Evolutionary conservation across 2,329 filamentous ascomycete species (phyloP), one percentile per base, ranked within the genome.

Genomic region (Myriosclerotinia duriaeana): DNA sequence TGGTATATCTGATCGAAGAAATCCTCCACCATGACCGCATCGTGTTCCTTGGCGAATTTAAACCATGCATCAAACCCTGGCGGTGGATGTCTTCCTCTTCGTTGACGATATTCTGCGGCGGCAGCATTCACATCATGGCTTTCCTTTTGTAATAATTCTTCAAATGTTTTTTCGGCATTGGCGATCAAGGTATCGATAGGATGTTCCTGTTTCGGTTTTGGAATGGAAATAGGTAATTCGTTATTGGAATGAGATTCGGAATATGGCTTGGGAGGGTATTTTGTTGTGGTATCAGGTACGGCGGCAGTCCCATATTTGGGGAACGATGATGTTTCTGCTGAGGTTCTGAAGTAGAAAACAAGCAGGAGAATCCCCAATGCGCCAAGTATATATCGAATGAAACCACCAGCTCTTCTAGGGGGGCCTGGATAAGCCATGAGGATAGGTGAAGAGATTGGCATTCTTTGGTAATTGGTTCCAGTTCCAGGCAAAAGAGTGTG

Each of bases 41-140:
- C 76, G 54, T 80, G 78, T 17, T 82, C 78, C 30, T 77, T 70
- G 5, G 87, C 86, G 55, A 84, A 85, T 22, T 78, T 74, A 71
- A 84, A 81, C 86, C 86, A 89, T 52, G 78, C 75, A 69, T 87
- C 83, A 72, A 89, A 89, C 38, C 84, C 85, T 0, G 86, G 87
- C 2, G 87, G 87, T 6, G 86, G 87, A 70, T 88, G 86, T 40
- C 86, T 79, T 20, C 85, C 85, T 67, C 86, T 79, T 65, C 82
- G 79, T 53, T 78, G 74, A 64, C 86, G 81, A 74, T 89, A 89
- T 36, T 79, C 80, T 20, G 77, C 76, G 0, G 83, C 83, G 1
- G 83, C 81, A 38, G 78, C 73, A 6, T 76, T 74, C 38, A 85
- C 76, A 17, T 79, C 80, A 42, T 76, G 76, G 7, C 79, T 78